A percentile compares a stretch with the other conserved stretches of the same genome.
These are phyloP conservation scores for Closterium sp. DNA, from an alignment of 139 green algal genomes.

Conservation along the genomic window DNA sequence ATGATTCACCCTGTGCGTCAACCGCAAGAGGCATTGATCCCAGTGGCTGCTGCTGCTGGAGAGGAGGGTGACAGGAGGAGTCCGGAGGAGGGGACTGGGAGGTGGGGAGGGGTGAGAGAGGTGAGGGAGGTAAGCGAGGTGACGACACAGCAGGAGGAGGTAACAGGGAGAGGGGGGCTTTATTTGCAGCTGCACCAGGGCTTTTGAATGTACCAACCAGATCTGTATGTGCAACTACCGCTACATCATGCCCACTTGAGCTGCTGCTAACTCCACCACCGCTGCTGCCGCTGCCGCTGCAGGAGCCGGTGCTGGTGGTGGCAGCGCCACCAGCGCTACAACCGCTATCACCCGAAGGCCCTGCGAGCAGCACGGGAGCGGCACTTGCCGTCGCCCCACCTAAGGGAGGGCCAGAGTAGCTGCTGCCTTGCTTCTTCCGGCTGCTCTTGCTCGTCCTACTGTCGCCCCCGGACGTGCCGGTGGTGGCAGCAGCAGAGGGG, in stretches of 20 bases:
- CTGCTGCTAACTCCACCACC: neutral
- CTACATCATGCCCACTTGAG: neutral
- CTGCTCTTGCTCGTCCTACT: too few relatives aligned
- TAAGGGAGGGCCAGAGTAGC: too few relatives aligned
- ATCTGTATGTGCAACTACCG: neutral
- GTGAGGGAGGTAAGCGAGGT: too few relatives aligned
- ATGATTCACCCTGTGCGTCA: neutral
- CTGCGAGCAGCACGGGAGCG: too few relatives aligned
- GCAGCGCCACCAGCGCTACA: too few relatives aligned
- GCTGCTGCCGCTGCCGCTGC: neutral
- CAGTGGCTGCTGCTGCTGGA: neutral
- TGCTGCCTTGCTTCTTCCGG: too few relatives aligned
- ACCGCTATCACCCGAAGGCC: too few relatives aligned
- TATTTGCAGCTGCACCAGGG: neutral
- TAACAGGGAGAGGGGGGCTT: neutral
- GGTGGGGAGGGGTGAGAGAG: too few relatives aligned
- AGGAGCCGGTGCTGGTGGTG: too few relatives aligned
- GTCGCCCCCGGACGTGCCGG: too few relatives aligned
- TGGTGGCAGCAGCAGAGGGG: neutral
- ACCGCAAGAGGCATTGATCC: neutral
- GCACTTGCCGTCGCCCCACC: too few relatives aligned
- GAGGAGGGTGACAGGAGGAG: neutral
- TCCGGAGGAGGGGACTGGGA: neutral
- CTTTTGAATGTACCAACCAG: neutral
- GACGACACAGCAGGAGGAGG: neutral